Percentiles rank a stretch among this genome's conserved stretches.
These are phyloP conservation scores for Mycena leptocephala DNA, from an alignment of 768 basidiomycete species.

Conservation along the genomic window DNA sequence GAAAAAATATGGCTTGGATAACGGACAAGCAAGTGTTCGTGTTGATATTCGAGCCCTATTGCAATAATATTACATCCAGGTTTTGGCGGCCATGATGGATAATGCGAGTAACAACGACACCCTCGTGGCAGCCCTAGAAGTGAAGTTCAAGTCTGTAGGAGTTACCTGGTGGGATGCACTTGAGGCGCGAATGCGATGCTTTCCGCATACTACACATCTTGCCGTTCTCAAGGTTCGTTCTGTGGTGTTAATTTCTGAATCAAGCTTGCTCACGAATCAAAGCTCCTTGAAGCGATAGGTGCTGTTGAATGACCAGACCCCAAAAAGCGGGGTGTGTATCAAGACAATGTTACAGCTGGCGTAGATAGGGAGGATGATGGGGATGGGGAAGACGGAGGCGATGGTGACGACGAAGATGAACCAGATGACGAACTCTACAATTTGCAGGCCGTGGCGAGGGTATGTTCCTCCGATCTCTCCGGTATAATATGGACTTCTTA, in stretches of 20 bases:
- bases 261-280: neutral
- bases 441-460: neutral
- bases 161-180: conserved; percentile 23
- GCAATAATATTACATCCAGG: neutral
- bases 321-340: conserved; percentile 41
- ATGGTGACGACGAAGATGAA: too few species aligned
- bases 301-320: conserved; percentile 37
- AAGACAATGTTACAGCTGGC: conserved; percentile 36
- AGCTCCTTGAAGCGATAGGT: conserved; percentile 53
- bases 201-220: conserved; percentile 42
- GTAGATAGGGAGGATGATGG: conserved; percentile 28
- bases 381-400: neutral
- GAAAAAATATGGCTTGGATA: conserved; percentile 30
- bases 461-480: neutral
- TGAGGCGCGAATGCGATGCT: conserved; percentile 32
- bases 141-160: neutral
- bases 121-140: conserved; percentile 29
- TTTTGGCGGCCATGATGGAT: too few species aligned
- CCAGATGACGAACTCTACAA: neutral
- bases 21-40: neutral
- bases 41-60: neutral
- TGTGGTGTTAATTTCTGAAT: neutral
- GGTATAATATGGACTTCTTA: neutral
- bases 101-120: conserved; percentile 44
- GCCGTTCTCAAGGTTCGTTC: conserved; percentile 37